Evolutionary conservation across 2,329 filamentous ascomycete genomes (phyloP).

Genomic region (Xylaria digitata): DNA sequence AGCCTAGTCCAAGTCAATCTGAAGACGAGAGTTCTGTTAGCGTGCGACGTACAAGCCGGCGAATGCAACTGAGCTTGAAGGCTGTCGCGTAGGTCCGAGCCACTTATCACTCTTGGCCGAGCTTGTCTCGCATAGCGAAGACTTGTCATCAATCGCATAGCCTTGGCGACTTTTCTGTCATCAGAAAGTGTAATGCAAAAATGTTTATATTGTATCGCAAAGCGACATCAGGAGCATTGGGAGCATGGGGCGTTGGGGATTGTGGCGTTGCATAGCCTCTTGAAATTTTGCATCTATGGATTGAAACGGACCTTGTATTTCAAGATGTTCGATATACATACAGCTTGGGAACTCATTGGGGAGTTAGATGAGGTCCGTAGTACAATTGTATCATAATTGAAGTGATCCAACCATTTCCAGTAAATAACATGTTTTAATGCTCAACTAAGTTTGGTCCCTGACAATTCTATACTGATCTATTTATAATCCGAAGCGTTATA

Average conservation of each 20-base stretch:
- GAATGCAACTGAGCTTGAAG: constrained; percentile 41
- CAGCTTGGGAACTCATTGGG: neutral
- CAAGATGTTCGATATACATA: constrained; percentile 6
- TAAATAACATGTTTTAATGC: neutral
- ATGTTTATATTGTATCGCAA: constrained; percentile 24
- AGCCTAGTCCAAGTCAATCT: constrained; percentile 16
- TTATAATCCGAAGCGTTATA: too few species aligned
- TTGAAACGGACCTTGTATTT: constrained; percentile 18
- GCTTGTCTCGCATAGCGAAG: neutral
- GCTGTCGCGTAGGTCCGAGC: constrained; percentile 19
- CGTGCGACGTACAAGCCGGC: constrained; percentile 40
- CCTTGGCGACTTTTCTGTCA: neutral
- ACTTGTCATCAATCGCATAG: neutral
- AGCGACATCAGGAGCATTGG: constrained; percentile 1
- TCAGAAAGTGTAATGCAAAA: neutral
- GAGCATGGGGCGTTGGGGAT: too few species aligned
- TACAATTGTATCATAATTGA: too few species aligned
- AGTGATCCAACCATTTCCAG: neutral
- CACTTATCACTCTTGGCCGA: neutral
- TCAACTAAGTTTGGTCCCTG: too few species aligned
- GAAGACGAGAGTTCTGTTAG: constrained; percentile 33
- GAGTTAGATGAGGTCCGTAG: neutral
- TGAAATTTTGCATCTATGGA: constrained; percentile 6
- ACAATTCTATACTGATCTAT: too few species aligned
- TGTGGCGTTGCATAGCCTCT: constrained; percentile 29